Percentiles rank a stretch among this genome's conserved stretches.
phyloP scores from a whole-genome alignment of 306 rosid genomes.

The Mucuna pruriens region DNA sequence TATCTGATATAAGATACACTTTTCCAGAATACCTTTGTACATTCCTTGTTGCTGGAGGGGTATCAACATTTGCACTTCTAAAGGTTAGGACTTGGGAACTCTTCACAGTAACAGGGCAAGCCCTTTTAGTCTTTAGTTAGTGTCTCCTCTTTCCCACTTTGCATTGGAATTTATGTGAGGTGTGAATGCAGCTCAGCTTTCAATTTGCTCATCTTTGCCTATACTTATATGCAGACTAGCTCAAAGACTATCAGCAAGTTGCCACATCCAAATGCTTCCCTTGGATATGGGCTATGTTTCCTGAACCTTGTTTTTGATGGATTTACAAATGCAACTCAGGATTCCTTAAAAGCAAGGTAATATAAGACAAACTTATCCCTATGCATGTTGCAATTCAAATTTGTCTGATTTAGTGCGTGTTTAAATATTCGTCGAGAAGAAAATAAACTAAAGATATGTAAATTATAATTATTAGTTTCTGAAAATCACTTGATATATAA shows the following conservation, averaged over 20 bases:
- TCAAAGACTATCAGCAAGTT: slow-evolving; percentile 78
- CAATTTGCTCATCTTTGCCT: not conserved
- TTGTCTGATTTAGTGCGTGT: not conserved
- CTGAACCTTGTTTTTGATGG: slow-evolving; percentile 89
- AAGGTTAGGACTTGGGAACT: slow-evolving; percentile 62
- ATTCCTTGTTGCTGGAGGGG: slow-evolving; percentile 91
- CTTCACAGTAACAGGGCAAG: not conserved
- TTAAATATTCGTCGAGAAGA: no score
- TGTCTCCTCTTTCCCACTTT: not conserved
- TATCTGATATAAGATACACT: slow-evolving; percentile 71
- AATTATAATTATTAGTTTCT: no score
- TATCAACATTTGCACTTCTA: slow-evolving; percentile 77
- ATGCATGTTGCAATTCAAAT: not conserved
- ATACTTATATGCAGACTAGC: slow-evolving; percentile 64
- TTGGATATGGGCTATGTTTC: slow-evolving; percentile 82
- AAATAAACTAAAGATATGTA: no score
- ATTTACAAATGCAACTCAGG: slow-evolving; percentile 92
- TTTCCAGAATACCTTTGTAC: slow-evolving; percentile 78
- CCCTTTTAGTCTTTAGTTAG: not conserved
- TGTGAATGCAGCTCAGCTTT: not conserved
- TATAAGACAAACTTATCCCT: not conserved
- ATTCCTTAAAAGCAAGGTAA: slow-evolving; percentile 76
- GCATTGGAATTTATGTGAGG: not conserved
- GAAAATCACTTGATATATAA: no score
- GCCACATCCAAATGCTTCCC: slow-evolving; percentile 81